phyloP scores from a whole-genome alignment of 2,329 filamentous ascomycete genomes.

The Aspergillus vadensis region DNA sequence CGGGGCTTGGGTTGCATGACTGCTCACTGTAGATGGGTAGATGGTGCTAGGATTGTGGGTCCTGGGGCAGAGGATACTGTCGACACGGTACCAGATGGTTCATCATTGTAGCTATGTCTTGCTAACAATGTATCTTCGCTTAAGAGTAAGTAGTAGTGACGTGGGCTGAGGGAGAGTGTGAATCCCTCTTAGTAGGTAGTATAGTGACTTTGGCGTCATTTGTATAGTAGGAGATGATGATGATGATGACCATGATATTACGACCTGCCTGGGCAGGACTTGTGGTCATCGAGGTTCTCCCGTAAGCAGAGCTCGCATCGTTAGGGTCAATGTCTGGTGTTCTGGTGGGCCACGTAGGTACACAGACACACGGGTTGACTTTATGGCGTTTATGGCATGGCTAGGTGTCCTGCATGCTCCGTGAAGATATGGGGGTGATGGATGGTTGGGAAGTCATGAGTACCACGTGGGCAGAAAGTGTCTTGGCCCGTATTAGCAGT shows the following conservation, averaged over 20 bases:
- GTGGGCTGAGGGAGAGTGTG: too few relatives aligned
- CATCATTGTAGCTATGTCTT: too few relatives aligned
- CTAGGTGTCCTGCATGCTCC: background rate
- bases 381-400: background rate
- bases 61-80: background rate
- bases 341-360: background rate
- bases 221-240: background rate
- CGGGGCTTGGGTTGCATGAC: background rate
- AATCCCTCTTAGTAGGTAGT: background rate
- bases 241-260: background rate
- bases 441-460: background rate
- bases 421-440: background rate
- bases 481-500: background rate
- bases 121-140: background rate
- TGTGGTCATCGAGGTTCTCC: background rate
- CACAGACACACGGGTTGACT: background rate
- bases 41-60: background rate
- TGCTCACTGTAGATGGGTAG: background rate
- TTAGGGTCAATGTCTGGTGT: background rate
- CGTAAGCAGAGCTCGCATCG: background rate
- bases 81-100: too few relatives aligned
- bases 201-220: background rate
- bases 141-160: background rate
- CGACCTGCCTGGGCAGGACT: background rate
- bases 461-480: background rate